These are phyloP conservation scores for Globisporangium yorkense DNA, from an alignment of 352 stramenopile genomes.

Conservation along the genomic window DNA sequence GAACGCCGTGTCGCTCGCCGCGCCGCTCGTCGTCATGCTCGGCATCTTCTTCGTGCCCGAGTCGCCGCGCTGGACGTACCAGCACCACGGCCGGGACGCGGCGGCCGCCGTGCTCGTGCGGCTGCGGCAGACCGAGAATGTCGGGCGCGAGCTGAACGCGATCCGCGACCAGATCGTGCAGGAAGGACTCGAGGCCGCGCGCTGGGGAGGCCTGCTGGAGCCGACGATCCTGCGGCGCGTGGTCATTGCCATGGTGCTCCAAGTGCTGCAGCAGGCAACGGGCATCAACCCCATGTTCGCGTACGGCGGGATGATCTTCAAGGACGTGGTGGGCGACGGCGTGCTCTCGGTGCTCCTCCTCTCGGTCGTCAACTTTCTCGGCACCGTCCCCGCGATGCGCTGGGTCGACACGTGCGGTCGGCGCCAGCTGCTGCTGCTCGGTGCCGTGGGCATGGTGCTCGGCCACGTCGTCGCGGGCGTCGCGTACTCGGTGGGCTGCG, in stretches of 20 bases:
- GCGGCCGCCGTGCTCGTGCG: neutral
- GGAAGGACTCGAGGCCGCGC: slow-evolving; percentile 16
- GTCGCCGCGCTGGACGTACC: slow-evolving; percentile 5
- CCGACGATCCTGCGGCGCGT: slow-evolving; percentile 18
- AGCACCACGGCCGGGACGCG: neutral
- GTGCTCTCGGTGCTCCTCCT: slow-evolving; percentile 17
- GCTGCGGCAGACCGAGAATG: neutral
- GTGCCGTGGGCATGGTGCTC: slow-evolving; percentile 30
- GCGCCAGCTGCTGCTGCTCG: slow-evolving; percentile 26
- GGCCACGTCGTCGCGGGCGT: slow-evolving; percentile 13
- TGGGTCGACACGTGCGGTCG: slow-evolving; percentile 33
- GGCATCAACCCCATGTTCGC: slow-evolving; percentile 36
- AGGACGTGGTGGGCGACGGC: slow-evolving; percentile 27
- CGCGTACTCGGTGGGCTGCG: neutral
- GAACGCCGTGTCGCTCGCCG: slow-evolving; percentile 13
- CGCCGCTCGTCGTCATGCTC: slow-evolving; percentile 16
- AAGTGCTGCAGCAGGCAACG: slow-evolving; percentile 40
- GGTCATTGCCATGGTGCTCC: slow-evolving; percentile 26
- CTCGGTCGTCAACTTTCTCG: slow-evolving; percentile 24
- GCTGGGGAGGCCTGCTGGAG: slow-evolving; percentile 31
- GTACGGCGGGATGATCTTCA: slow-evolving; percentile 30
- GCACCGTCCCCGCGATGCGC: slow-evolving; percentile 30
- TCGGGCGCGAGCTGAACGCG: neutral
- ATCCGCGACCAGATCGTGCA: slow-evolving; percentile 1
- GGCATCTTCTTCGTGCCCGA: slow-evolving; percentile 12